Base-by-base conservation (phyloP, 306 rosid species). In the Canavalia gladiata region DNA sequence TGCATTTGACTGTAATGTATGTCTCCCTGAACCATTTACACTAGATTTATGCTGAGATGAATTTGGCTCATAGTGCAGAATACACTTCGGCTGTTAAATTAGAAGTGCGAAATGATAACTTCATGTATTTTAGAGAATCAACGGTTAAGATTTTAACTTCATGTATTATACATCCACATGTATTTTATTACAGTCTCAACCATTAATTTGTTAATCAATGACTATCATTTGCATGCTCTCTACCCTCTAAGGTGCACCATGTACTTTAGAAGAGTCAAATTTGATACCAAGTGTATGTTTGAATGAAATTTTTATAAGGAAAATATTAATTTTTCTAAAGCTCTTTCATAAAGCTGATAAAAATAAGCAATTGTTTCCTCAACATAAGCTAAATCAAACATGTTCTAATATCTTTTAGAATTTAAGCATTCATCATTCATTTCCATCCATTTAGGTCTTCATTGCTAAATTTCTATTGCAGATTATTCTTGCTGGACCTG, bases 401-500 rank as follows among this genome's bases (percentile, higher is more conserved):
- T 18, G 25, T 18, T 0, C 25, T 68, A 28, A 13, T 52, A 13
- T 57, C 30, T 37, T 43, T 34, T 68, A 31, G 10, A 39, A 34
- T 41, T 60, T 5, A 28, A n/a, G 67, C 34, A 54, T 43, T 68
- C 29, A 51, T 13, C 12, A 11, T 11, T 11, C 6, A 57, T 5
- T 42, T 43, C 8, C 13, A 8, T 49, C 11, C 8, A 3, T 60
- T 47, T 78, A 52, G 46, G 69, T 47, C 60, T 41, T 42, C 52
- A n/a, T 81, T 78, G 66, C 81, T 82, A 47, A 73, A 74, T 11
- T 74, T 47, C 28, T 46, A 68, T 83, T 68, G 70, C 93, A 92
- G 98, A 92, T 94, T 83, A 86, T 87, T 78, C 89, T 94, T 81
- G 90, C 97, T 25, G 97, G 98, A 68, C 97, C 97, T 2, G 97